Evolutionary conservation across 83 land plant genomes (phyloP), one percentile per base, ranked within the genome.

Genomic region (Diphasiastrum complanatum): DNA sequence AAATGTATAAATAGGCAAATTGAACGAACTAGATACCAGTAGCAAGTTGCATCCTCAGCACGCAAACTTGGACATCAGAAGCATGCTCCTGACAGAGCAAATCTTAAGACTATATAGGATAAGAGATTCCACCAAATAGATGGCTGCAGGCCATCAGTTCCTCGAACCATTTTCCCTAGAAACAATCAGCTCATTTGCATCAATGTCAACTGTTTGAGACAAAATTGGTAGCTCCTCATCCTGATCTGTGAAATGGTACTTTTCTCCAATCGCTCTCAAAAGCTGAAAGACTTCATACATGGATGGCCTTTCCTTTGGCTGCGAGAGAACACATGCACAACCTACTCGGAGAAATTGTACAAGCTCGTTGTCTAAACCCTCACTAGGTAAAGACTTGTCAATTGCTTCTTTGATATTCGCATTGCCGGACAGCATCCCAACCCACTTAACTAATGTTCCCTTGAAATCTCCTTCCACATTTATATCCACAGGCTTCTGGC

Each of bases 371-470:
- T 91, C 87, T 8, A 73, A 49, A 8, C 90, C 95, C 47, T 67
- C 67, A 12, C 85, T 85, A 14, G 33, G 33, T 3, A 91, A 64
- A 5, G 64, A 45, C 40, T 51, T 73, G 67, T 87, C 95, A 14
- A 87, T 56, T 0, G 75, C 87, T 26, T 91, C 95, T 12, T 48
- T 66, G 12, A 74, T 60, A 45, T 74, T 26, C 11, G 78, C 81
- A 51, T 62, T 51, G 4, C 29, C 41, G 3, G 79, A 69, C 28
- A 81, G 80, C 52, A 73, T 71, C 60, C 56, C 72, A 1, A 86
- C 80, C 97, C 97, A 90, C 53, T 90, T 86, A 12, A 81, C 97
- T 19, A 90, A 51, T 11, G 64, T 78, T 0, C 92, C 92, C 65
- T 81, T 86, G 63, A 84, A 86, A 24, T 70, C 79, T 25, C 74